Evolutionary conservation across 2,329 filamentous ascomycete species (phyloP).

Genomic region (Aspergillus felis): DNA sequence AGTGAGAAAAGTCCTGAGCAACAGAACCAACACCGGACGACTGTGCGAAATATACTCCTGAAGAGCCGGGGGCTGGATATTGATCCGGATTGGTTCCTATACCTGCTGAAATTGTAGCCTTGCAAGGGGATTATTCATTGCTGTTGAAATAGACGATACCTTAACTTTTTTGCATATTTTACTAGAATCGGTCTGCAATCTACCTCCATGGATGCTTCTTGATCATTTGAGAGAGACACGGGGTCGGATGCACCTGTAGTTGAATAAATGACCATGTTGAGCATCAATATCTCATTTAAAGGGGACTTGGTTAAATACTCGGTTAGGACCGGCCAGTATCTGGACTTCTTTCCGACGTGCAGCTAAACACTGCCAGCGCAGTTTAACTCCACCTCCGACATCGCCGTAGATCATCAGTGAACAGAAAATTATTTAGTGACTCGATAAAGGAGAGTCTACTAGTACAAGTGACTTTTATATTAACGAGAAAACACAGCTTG

Average conservation of each 20-base stretch:
- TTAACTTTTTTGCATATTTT: background rate
- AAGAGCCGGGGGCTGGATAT: background rate
- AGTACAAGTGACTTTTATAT: background rate
- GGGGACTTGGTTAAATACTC: background rate
- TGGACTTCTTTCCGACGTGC: background rate
- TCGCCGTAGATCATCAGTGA: background rate
- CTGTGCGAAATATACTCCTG: background rate
- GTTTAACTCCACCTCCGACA: conserved; percentile 4
- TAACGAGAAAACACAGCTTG: background rate
- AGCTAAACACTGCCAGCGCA: background rate
- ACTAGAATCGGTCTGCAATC: background rate
- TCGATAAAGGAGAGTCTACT: background rate
- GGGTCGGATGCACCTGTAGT: no score
- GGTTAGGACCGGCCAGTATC: background rate
- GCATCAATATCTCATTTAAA: background rate
- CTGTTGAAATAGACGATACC: background rate
- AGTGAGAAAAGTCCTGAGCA: background rate
- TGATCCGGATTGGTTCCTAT: background rate
- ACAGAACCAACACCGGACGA: background rate
- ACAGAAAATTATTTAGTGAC: background rate
- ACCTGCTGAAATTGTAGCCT: background rate
- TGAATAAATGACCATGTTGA: no score
- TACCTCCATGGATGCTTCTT: background rate
- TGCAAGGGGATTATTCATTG: background rate
- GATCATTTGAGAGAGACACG: no score